Evolutionary conservation across 202 grass and related monocot genomes (phyloP).

Genomic region (Cymbopogon flexuosus): DNA sequence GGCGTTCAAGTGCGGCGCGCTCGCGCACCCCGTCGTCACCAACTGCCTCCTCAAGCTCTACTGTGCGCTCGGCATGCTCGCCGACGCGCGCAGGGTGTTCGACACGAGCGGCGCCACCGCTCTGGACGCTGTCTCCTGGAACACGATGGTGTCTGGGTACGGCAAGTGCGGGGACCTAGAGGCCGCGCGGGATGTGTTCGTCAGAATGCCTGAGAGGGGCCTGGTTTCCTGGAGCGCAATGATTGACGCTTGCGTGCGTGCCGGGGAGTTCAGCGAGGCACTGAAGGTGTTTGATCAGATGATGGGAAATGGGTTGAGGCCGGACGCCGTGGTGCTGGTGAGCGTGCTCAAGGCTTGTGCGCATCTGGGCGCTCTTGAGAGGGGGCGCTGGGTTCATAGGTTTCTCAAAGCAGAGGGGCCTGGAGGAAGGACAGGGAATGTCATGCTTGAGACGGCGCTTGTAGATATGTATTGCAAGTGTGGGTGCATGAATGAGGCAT

Average conservation of each 20-base stretch:
- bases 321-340: conserved; percentile 43
- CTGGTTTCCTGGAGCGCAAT: conserved; percentile 63
- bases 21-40: conserved; percentile 39
- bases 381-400: conserved; percentile 42
- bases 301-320: conserved; percentile 30
- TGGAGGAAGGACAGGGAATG: conserved; percentile 19
- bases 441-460: conserved; percentile 46
- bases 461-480: conserved; percentile 80
- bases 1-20: conserved; percentile 43
- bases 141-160: conserved; percentile 50
- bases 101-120: background rate
- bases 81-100: conserved; percentile 41
- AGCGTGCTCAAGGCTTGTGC: conserved; percentile 58
- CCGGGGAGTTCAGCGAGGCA: conserved; percentile 31
- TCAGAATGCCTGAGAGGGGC: conserved; percentile 46
- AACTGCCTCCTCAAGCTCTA: conserved; percentile 52
- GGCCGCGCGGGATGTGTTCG: conserved; percentile 44
- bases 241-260: conserved; percentile 42
- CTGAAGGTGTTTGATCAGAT: conserved; percentile 52
- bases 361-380: conserved; percentile 34
- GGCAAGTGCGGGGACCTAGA: conserved; percentile 43
- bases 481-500: conserved; percentile 48
- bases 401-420: conserved; percentile 27
- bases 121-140: conserved; percentile 49
- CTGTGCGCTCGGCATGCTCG: conserved; percentile 34